phyloP scores from a whole-genome alignment of 2,329 filamentous ascomycete species.

The Fusarium illudens region DNA sequence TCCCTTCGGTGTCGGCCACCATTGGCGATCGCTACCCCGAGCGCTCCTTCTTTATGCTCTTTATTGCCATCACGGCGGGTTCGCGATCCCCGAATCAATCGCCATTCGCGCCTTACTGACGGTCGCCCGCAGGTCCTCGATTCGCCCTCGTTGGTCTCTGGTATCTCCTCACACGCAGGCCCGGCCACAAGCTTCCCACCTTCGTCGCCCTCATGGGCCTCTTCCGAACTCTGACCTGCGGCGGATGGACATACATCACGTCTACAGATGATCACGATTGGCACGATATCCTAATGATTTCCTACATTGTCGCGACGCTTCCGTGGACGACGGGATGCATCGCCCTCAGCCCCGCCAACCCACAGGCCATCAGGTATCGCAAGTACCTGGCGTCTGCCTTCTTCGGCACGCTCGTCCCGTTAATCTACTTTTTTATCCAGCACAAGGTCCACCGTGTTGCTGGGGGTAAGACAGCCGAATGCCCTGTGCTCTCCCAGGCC shows the following conservation, averaged over 20 bases:
- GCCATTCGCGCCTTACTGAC: constrained; percentile 23
- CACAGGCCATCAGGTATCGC: constrained; percentile 83
- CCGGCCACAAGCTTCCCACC: constrained; percentile 79
- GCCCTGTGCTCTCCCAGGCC: background rate
- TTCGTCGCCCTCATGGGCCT: constrained; percentile 82
- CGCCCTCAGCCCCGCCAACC: constrained; percentile 84
- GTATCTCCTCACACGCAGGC: constrained; percentile 86
- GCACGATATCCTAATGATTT: constrained; percentile 99
- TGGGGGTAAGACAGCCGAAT: constrained; percentile 72
- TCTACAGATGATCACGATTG: constrained; percentile 98
- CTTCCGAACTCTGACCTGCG: constrained; percentile 90
- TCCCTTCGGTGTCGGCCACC: constrained; percentile 93
- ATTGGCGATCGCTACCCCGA: constrained; percentile 98
- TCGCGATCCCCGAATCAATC: constrained; percentile 39
- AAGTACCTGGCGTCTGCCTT: constrained; percentile 86
- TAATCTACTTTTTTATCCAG: constrained; percentile 98
- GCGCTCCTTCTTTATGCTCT: constrained; percentile 94
- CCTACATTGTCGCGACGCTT: constrained; percentile 90
- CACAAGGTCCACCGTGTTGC: constrained; percentile 96
- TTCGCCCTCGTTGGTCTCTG: constrained; percentile 91
- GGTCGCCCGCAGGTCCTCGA: constrained; percentile 74
- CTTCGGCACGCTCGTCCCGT: constrained; percentile 87
- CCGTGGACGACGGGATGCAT: constrained; percentile 96
- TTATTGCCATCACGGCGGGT: constrained; percentile 96
- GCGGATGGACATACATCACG: constrained; percentile 98